These are phyloP conservation scores for Dioscorea alata DNA, from an alignment of 106 monocot species.

Conservation along the genomic window DNA sequence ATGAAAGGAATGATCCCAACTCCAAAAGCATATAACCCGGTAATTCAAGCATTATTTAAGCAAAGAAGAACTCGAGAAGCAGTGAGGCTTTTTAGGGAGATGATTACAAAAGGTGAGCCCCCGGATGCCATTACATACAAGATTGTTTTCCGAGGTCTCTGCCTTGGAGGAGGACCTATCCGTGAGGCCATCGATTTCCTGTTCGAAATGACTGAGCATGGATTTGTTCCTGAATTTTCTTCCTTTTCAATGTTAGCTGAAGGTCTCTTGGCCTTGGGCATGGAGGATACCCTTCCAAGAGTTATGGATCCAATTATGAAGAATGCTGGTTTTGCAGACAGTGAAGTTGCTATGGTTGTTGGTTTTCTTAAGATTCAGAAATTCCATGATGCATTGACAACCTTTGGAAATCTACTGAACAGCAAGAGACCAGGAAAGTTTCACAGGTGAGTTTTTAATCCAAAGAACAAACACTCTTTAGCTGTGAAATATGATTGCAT, in stretches of 20 bases:
- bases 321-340: conserved; percentile 36
- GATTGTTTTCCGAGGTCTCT: conserved; percentile 77
- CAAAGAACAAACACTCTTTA: too few species aligned
- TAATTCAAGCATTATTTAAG: conserved; percentile 81
- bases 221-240: conserved; percentile 62
- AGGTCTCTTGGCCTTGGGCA: conserved; percentile 66
- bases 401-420: conserved; percentile 41
- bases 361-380: conserved; percentile 73
- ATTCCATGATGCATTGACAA: conserved; percentile 64
- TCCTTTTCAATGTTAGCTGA: conserved; percentile 80
- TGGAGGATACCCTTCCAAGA: conserved; percentile 60
- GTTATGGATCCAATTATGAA: conserved; percentile 62
- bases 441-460: conserved; percentile 14
- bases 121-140: conserved; percentile 81
- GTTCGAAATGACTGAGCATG: conserved; percentile 67
- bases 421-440: conserved; percentile 15
- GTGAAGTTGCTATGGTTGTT: conserved; percentile 51
- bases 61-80: conserved; percentile 71
- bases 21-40: conserved; percentile 86
- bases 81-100: conserved; percentile 80
- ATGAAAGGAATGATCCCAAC: conserved; percentile 82
- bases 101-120: conserved; percentile 51
- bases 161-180: conserved; percentile 78
- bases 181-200: conserved; percentile 83
- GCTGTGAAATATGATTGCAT: too few species aligned